These are phyloP conservation scores for Fraxinus platypoda DNA, from an alignment of 305 asterid species.

Conservation along the genomic window DNA sequence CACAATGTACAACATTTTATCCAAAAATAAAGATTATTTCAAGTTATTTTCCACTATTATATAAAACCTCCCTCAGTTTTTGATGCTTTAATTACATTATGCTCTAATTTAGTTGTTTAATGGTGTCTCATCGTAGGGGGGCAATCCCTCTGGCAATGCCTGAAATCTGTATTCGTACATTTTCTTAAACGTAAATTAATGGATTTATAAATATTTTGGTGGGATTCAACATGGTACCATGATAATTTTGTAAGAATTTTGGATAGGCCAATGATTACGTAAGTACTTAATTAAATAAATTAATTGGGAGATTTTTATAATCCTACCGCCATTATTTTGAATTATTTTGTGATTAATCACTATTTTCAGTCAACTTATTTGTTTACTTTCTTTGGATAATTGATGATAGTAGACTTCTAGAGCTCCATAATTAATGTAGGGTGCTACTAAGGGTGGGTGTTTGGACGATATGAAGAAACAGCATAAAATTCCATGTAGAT, in stretches of 20 bases:
- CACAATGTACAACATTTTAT: background rate
- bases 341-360: background rate
- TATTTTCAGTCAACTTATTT: background rate
- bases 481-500: background rate
- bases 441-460: background rate
- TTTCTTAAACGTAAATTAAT: background rate
- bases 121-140: constrained; percentile 34
- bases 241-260: background rate
- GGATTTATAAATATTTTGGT: background rate
- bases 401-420: background rate
- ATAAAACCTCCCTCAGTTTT: background rate
- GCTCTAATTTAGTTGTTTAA: background rate
- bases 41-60: background rate
- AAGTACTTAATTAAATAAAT: background rate
- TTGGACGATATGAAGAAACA: background rate
- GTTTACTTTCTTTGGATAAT: background rate
- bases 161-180: background rate
- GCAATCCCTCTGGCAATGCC: constrained; percentile 23
- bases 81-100: background rate
- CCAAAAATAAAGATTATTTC: background rate
- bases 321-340: background rate
- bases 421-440: background rate
- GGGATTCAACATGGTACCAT: background rate
- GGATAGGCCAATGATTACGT: background rate
- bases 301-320: background rate